Evolutionary conservation across 2,329 filamentous ascomycete species (phyloP).

Genomic region (Colletotrichum musae): DNA sequence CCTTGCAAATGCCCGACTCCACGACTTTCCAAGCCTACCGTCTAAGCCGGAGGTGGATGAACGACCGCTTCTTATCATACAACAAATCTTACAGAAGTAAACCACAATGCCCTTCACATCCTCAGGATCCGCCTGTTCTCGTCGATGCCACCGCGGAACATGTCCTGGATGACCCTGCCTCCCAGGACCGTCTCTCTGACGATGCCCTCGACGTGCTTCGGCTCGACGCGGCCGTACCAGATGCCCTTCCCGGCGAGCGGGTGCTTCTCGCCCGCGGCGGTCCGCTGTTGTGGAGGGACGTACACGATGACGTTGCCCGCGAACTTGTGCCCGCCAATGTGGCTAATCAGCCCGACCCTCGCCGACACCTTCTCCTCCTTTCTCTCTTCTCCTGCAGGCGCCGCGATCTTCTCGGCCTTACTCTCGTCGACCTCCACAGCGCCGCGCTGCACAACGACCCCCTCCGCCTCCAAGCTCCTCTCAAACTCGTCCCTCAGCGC

Average conservation of each 20-base stretch:
- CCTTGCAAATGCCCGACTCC: not conserved
- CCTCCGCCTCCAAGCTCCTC: conserved; percentile 65
- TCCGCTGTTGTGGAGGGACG: conserved; percentile 70
- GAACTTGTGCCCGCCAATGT: conserved; percentile 89
- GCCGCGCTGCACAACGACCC: conserved; percentile 63
- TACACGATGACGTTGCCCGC: conserved; percentile 90
- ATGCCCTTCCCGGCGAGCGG: conserved; percentile 79
- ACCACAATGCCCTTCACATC: conserved; percentile 44
- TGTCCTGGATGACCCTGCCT: conserved; percentile 77
- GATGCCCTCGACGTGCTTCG: conserved; percentile 82
- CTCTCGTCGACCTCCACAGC: conserved; percentile 56
- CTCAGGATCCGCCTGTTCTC: conserved; percentile 67
- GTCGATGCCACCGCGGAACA: conserved; percentile 80
- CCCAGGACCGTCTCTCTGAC: conserved; percentile 78
- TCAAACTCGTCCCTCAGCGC: conserved; percentile 80
- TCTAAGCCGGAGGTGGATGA: not conserved
- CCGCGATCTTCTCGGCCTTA: conserved; percentile 36
- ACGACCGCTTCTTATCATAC: not conserved
- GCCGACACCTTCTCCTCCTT: conserved; percentile 57
- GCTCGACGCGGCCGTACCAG: conserved; percentile 87
- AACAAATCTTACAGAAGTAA: conserved; percentile 3
- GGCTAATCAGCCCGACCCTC: conserved; percentile 79
- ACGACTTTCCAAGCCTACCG: not conserved
- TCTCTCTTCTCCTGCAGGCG: conserved; percentile 36
- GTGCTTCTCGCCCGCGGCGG: conserved; percentile 61